Evolutionary conservation across 352 stramenopile species (phyloP).

Genomic region (Discostella stelligera): DNA sequence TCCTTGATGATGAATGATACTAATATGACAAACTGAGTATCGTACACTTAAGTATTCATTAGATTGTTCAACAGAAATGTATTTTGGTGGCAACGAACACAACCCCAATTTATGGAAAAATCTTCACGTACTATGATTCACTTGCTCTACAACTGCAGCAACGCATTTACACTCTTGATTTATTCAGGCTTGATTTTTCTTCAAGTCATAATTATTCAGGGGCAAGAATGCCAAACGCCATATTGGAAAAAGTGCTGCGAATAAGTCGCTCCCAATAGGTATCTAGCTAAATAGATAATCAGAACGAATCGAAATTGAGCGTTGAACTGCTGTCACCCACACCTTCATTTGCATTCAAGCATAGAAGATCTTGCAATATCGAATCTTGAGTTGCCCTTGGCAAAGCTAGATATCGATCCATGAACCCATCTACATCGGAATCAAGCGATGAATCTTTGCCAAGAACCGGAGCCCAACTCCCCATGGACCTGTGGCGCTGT

Average conservation of each 20-base stretch:
- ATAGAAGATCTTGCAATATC: neutral
- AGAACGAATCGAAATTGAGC: neutral
- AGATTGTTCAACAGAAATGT: neutral
- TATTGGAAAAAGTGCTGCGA: neutral
- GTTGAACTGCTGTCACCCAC: neutral
- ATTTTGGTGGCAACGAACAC: neutral
- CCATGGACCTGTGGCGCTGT: neutral
- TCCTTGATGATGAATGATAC: neutral
- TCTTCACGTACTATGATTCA: too few species aligned
- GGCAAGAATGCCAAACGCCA: neutral
- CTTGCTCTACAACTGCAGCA: too few species aligned
- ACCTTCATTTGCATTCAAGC: neutral
- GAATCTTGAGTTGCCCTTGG: neutral
- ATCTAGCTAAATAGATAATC: neutral
- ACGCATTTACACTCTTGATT: too few species aligned
- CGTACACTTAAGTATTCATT: neutral
- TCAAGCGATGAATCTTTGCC: neutral
- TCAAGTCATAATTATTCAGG: neutral
- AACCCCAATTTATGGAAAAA: neutral
- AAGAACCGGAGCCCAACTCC: neutral
- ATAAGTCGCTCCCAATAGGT: neutral
- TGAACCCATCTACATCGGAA: neutral
- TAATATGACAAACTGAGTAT: neutral
- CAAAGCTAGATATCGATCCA: neutral
- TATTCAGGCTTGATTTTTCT: neutral